Evolutionary conservation across 352 stramenopile species (phyloP), one percentile per base, ranked within the genome.

Genomic region (Globisporangium cystogenes): DNA sequence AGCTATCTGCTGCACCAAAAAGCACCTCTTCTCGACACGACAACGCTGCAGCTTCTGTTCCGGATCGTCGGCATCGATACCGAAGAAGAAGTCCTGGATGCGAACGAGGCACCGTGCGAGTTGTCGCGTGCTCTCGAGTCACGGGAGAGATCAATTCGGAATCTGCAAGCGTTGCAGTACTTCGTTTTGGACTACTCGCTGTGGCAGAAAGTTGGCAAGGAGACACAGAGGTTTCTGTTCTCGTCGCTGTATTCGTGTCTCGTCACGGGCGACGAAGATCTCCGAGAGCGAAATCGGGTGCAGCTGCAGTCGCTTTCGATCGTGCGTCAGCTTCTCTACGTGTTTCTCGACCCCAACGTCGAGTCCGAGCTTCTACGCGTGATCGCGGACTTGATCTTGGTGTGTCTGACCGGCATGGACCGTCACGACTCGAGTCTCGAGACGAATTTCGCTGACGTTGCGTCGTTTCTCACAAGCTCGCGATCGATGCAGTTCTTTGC

Each of bases 181-280:
- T 88, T 87, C 51, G 68, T 88, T 27, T 54, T 90, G 44, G 80
- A 90, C 48, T 83, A 85, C 39, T 83, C 71, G 2, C 63, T 90
- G 11, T 90, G 80, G 80, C 64, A 84, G 48, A 73, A 74, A 55
- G 66, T 68, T 0, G 36, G 65, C 4, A 58, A 43, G 4, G 50
- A 64, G 15, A 81, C 68, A 7, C 65, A 81, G 15, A 72, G 76
- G 23, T 45, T 74, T 7, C 64, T 90, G 2, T 90, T 87, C 46
- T 85, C 76, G 27, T 62, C 75, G 24, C 65, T 90, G 14, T 90
- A 90, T 49, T 71, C 70, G 15, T 84, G 65, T 24, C 55, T 88
- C 18, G 74, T 83, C 26, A 52, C 67, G 23, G 67, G 69, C 26
- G 67, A 82, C 31, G 73, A 81, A 12, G 64, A 65, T 4, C 56